Percentiles rank a stretch among this genome's conserved stretches.
Evolutionary conservation across 2,329 filamentous ascomycete species (phyloP).

Genomic region (Colletotrichum liaoningense): DNA sequence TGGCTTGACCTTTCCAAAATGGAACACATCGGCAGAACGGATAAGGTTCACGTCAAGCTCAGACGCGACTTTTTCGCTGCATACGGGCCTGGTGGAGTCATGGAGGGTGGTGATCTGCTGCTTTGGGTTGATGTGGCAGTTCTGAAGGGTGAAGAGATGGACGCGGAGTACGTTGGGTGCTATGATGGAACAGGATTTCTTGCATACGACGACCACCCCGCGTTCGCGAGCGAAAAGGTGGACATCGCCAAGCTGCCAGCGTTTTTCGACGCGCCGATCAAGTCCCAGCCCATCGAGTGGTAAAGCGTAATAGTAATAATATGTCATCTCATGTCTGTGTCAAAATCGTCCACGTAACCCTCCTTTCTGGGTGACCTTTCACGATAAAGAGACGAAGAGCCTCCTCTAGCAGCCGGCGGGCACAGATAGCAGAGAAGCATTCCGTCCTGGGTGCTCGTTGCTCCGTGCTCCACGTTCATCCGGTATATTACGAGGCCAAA

Average conservation of each 20-base stretch:
- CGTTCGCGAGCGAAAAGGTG: conserved; percentile 16
- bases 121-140: conserved; percentile 30
- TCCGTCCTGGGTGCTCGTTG: neutral
- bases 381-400: neutral
- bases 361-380: neutral
- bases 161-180: conserved; percentile 30
- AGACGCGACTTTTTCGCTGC: conserved; percentile 27
- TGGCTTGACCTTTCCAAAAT: conserved; percentile 32
- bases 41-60: conserved; percentile 32
- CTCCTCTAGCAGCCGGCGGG: neutral
- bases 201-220: conserved; percentile 22
- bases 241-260: conserved; percentile 1
- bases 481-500: neutral
- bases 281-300: conserved; percentile 27
- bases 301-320: neutral
- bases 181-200: conserved; percentile 31
- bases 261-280: conserved; percentile 24
- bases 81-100: conserved; percentile 26
- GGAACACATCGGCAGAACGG: conserved; percentile 27
- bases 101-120: conserved; percentile 29
- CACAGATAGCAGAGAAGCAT: neutral
- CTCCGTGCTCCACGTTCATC: neutral
- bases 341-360: neutral
- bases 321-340: neutral
- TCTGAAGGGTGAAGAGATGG: conserved; percentile 31